Evolutionary conservation across 2,329 filamentous ascomycete species (phyloP), one percentile per base, ranked within the genome.

Genomic region (Raffaelea ambrosiae): DNA sequence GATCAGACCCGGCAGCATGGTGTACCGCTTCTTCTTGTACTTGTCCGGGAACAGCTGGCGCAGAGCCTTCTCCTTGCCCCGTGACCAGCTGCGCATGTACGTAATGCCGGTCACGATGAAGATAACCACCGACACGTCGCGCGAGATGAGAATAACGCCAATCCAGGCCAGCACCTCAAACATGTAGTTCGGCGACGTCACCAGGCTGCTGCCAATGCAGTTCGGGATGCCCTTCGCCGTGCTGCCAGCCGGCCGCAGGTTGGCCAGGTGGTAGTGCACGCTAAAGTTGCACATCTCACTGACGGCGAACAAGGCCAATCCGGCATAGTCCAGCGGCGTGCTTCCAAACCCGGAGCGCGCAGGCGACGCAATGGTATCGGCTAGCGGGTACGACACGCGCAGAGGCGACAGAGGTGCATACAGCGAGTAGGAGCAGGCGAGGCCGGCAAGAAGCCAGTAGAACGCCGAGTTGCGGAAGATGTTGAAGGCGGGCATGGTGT

Each of bases 111-210:
- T 74, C 21, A 73, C 63, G 51, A 86, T 81, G 66, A 97, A 97
- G 19, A 95, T 57, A 16, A 81, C 71, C 1, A 93, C 86, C 44
- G 82, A 78, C 72, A 85, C 84, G 68, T 84, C 90, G 59, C 87
- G 83, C 58, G 82, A 89, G 47, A 91, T 77, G 40, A 95, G 63
- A 56, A 86, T 83, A 48, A 97, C 74, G 22, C 89, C 90, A 26
- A 86, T 58, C 93, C 93, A 98, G 1, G 90, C 81, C 35, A 95
- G 65, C 7, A 86, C 75, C 69, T 98, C 93, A 58, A 94, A 97
- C 72, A 95, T 80, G 72, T 98, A 98, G 71, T 98, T 98, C 39
- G 93, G 93, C 70, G 90, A 95, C 13, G 93, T 98, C 46, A 98
- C 91, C 33, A 87, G 68, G 54, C 72, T 74, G 66, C 96, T 97